These are phyloP conservation scores for Fraxinus excelsior DNA, from an alignment of 257 asterid genomes.

Conservation along the genomic window DNA sequence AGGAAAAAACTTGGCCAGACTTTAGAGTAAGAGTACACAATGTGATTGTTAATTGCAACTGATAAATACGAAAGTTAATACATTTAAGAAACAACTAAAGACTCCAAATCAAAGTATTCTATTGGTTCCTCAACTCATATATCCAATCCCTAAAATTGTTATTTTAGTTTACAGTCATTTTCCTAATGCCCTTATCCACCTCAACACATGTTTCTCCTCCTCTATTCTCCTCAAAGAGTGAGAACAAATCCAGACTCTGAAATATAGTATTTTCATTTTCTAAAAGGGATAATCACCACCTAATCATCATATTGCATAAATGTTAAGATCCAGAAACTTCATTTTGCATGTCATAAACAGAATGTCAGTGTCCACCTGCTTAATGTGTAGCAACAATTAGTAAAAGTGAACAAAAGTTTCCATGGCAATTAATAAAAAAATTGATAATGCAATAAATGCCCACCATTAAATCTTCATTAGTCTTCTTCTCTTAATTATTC, in stretches of 20 bases:
- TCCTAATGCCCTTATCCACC: background rate
- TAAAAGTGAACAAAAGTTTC: background rate
- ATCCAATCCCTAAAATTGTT: background rate
- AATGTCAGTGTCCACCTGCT: background rate
- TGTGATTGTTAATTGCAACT: slow-evolving; percentile 5
- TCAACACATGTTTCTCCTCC: background rate
- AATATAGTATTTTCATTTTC: background rate
- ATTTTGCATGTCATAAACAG: background rate
- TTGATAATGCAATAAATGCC: background rate
- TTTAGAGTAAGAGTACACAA: slow-evolving; percentile 6
- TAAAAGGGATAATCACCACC: too few species aligned
- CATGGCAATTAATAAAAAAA: background rate
- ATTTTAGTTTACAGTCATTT: background rate
- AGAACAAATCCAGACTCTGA: background rate
- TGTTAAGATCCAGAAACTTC: background rate
- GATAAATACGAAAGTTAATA: background rate
- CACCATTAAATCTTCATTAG: background rate
- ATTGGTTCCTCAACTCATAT: background rate
- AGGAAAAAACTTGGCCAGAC: background rate
- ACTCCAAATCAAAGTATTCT: background rate
- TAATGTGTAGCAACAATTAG: background rate
- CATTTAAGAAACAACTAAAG: background rate
- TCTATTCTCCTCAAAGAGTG: background rate
- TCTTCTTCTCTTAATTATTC: too few species aligned
- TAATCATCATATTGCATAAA: too few species aligned